These are phyloP conservation scores for Asterophora parasitica DNA, from an alignment of 768 basidiomycete species.

Conservation along the genomic window DNA sequence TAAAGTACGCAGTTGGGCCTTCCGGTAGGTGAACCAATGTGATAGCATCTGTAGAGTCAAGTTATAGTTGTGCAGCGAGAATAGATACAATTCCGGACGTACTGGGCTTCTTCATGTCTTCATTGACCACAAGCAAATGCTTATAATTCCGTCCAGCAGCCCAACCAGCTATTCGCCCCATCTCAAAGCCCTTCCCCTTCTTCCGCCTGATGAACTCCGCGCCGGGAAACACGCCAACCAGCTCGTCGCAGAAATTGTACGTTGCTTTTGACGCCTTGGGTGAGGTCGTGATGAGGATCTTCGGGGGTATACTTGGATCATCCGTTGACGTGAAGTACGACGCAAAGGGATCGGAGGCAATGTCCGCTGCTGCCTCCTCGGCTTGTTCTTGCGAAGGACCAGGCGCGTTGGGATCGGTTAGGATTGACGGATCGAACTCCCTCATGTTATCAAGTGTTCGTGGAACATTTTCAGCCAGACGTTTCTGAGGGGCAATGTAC, in stretches of 20 bases:
- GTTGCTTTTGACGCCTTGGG: constrained; percentile 84
- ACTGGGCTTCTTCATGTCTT: constrained; percentile 94
- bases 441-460: constrained; percentile 91
- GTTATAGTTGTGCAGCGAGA: neutral
- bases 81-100: constrained; percentile 27
- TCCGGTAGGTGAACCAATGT: constrained; percentile 87
- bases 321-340: constrained; percentile 67
- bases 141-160: constrained; percentile 85
- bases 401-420: constrained; percentile 43
- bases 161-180: constrained; percentile 91
- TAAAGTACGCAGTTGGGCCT: constrained; percentile 96
- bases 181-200: constrained; percentile 86
- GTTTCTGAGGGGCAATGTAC: constrained; percentile 47
- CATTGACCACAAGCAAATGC: constrained; percentile 89
- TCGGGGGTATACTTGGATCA: constrained; percentile 72
- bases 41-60: constrained; percentile 66
- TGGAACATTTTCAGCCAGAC: constrained; percentile 80
- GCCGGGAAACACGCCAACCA: constrained; percentile 86
- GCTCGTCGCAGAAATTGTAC: constrained; percentile 90
- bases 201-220: constrained; percentile 84
- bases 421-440: constrained; percentile 71
- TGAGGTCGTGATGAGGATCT: constrained; percentile 88
- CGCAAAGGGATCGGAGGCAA: constrained; percentile 73
- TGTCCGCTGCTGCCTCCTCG: constrained; percentile 62
- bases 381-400: constrained; percentile 31